A percentile compares a stretch with the other conserved stretches of the same genome.
These are phyloP conservation scores for Ceratocystis papillata DNA, from an alignment of 2,329 filamentous ascomycete species.

Conservation along the genomic window DNA sequence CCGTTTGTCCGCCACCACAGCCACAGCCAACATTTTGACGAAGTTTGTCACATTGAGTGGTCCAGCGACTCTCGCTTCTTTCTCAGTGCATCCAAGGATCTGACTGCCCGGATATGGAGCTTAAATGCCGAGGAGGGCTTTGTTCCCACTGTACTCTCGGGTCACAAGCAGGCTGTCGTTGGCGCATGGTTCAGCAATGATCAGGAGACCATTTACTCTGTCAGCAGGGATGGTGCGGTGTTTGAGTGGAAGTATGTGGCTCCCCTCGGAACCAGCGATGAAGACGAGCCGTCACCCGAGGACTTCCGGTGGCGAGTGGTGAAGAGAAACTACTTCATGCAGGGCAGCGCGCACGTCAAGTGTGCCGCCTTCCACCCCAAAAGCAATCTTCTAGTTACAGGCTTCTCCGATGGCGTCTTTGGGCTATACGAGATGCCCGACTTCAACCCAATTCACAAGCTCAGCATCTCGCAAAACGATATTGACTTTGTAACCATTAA, in stretches of 20 bases:
- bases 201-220: conserved; percentile 90
- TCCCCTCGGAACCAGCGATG: conserved; percentile 37
- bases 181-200: conserved; percentile 96
- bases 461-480: conserved; percentile 89
- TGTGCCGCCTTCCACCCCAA: conserved; percentile 83
- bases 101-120: conserved; percentile 93
- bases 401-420: conserved; percentile 91
- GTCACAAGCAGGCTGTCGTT: conserved; percentile 79
- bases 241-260: conserved; percentile 80
- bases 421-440: conserved; percentile 91
- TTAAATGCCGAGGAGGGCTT: conserved; percentile 78
- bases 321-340: conserved; percentile 89
- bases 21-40: conserved; percentile 81
- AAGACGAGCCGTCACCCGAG: conserved; percentile 34
- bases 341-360: conserved; percentile 72
- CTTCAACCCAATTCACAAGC: conserved; percentile 87
- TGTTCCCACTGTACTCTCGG: conserved; percentile 75
- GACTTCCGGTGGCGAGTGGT: conserved; percentile 82
- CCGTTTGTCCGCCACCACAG: conserved; percentile 83
- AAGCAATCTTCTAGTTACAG: conserved; percentile 86
- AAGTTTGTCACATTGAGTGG: conserved; percentile 80
- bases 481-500: conserved; percentile 95
- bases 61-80: conserved; percentile 94
- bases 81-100: conserved; percentile 78
- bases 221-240: conserved; percentile 93